Evolutionary conservation across 2,329 filamentous ascomycete species (phyloP).

Genomic region (Colletotrichum falcatum): DNA sequence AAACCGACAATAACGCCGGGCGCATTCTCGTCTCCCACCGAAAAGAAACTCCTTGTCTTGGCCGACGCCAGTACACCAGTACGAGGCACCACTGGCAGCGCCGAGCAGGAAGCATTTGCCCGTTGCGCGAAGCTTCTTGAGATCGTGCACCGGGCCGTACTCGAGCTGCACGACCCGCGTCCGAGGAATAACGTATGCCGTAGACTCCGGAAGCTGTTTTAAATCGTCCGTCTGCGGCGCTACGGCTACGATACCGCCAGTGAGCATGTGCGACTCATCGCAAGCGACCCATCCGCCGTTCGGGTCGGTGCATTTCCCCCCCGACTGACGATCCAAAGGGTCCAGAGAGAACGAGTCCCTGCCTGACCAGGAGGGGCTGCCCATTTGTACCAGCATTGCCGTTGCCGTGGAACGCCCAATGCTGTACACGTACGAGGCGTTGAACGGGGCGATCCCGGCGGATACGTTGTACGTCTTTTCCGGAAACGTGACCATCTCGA

Average conservation of each 20-base stretch:
- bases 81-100: conserved; percentile 25
- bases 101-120: conserved; percentile 30
- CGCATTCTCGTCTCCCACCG: conserved; percentile 3
- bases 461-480: conserved; percentile 35
- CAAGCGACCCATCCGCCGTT: conserved; percentile 25
- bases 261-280: conserved; percentile 30
- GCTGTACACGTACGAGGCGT: conserved; percentile 26
- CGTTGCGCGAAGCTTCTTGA: neutral
- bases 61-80: conserved; percentile 29
- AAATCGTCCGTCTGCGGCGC: conserved; percentile 30
- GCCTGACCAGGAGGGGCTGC: conserved; percentile 34
- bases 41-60: conserved; percentile 14
- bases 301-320: conserved; percentile 4
- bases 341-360: conserved; percentile 33
- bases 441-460: conserved; percentile 28
- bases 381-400: conserved; percentile 33
- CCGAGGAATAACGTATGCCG: conserved; percentile 21
- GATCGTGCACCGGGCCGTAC: conserved; percentile 28
- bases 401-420: conserved; percentile 20
- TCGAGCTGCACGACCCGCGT: conserved; percentile 26
- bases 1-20: neutral
- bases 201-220: conserved; percentile 4
- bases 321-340: conserved; percentile 2
- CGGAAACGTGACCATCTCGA: conserved; percentile 35
- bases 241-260: conserved; percentile 25